A percentile compares a stretch with the other conserved stretches of the same genome.
phyloP scores from a whole-genome alignment of 139 green algal species.

The Tetraselmis striata region DNA sequence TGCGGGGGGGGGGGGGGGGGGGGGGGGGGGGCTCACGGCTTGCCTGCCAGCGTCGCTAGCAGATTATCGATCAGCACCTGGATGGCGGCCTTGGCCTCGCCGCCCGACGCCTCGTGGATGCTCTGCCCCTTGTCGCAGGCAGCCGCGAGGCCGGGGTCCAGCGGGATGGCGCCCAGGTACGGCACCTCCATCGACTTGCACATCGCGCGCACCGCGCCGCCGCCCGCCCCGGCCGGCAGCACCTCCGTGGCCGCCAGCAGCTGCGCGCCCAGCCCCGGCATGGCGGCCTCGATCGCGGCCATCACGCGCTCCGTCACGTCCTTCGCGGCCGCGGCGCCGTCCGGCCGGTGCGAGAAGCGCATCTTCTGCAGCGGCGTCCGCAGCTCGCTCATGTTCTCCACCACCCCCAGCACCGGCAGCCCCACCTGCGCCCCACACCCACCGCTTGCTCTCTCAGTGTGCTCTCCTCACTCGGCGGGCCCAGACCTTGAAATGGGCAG shows the following conservation, averaged over 20 bases:
- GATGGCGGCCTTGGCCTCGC: background rate
- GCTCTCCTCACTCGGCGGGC: no score
- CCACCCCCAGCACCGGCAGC: conserved; percentile 82
- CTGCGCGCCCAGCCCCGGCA: conserved; percentile 33
- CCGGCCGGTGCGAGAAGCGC: conserved; percentile 34
- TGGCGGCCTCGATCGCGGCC: conserved; percentile 17
- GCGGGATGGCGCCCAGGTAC: conserved; percentile 80
- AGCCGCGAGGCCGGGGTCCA: conserved; percentile 49
- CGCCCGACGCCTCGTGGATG: background rate
- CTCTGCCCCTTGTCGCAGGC: background rate
- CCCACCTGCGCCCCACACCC: conserved; percentile 25
- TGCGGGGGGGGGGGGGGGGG: no score
- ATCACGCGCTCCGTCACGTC: conserved; percentile 42
- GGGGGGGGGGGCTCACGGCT: no score
- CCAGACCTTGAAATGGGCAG: no score
- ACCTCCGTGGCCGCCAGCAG: conserved; percentile 52
- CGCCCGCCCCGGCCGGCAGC: conserved; percentile 41
- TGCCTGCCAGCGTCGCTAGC: background rate
- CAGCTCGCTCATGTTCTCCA: conserved; percentile 95
- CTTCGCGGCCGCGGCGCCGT: background rate
- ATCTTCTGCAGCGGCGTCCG: conserved; percentile 38
- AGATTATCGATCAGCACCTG: background rate
- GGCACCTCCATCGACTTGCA: conserved; percentile 61
- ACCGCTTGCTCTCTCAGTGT: no score
- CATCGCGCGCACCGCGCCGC: conserved; percentile 68